Evolutionary conservation across 1,284 basidiomycete genomes (phyloP).

Genomic region (Boletus austroedulis): DNA sequence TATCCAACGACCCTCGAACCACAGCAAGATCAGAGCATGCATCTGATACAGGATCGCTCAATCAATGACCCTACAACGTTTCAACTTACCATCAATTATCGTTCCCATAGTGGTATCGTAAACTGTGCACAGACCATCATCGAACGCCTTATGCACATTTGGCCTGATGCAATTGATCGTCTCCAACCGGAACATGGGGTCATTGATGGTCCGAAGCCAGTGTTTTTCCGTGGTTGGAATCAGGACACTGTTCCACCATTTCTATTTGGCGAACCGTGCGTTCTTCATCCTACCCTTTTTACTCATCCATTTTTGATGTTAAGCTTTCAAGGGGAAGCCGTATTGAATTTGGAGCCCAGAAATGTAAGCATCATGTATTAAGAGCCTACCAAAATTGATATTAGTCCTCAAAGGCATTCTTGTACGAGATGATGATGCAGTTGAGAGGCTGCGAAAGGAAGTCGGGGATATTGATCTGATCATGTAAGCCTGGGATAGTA

Average conservation of each 20-base stretch:
- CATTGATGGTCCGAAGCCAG: conserved; percentile 55
- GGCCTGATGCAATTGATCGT: conserved; percentile 64
- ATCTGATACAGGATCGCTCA: conserved; percentile 15
- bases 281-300: neutral
- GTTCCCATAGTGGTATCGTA: conserved; percentile 72
- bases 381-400: neutral
- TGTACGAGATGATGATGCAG: conserved; percentile 59
- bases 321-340: conserved; percentile 40
- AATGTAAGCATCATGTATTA: conserved; percentile 44
- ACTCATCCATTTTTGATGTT: conserved; percentile 5
- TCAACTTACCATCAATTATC: conserved; percentile 63
- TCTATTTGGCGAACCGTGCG: conserved; percentile 49
- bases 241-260: conserved; percentile 52
- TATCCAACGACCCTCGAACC: neutral
- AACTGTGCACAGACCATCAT: conserved; percentile 64
- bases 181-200: conserved; percentile 58
- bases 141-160: conserved; percentile 58
- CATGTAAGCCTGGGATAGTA: conserved; percentile 46
- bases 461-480: conserved; percentile 62
- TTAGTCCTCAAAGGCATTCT: conserved; percentile 55
- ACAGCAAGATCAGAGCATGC: conserved; percentile 22
- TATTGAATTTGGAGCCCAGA: conserved; percentile 66
- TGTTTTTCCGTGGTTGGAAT: conserved; percentile 58
- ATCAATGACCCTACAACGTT: conserved; percentile 47
- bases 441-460: conserved; percentile 47